phyloP scores from a whole-genome alignment of 495 filamentous ascomycete genomes.

The Staphylotrichum longicolle region DNA sequence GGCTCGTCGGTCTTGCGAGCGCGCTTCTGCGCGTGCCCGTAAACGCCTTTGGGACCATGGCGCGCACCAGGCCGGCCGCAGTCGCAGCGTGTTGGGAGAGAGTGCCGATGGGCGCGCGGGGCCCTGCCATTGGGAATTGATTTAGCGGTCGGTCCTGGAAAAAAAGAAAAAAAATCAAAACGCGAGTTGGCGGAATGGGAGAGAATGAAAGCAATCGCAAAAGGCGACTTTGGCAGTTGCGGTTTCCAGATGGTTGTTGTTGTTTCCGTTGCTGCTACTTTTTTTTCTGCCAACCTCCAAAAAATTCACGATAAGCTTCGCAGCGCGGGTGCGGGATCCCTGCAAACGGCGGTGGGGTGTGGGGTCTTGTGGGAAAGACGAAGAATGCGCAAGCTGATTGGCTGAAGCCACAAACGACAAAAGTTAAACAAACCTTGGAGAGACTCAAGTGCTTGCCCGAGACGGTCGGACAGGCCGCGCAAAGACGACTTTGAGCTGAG shows the following conservation, averaged over 20 bases:
- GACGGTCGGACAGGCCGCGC: conserved; percentile 7
- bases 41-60: conserved; percentile 23
- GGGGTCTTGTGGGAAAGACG: neutral
- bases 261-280: neutral
- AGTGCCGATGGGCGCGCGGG: conserved; percentile 35
- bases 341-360: conserved; percentile 8
- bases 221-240: neutral
- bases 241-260: neutral
- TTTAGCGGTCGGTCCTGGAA: conserved; percentile 15
- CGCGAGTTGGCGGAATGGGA: neutral
- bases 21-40: conserved; percentile 17
- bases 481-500: conserved; percentile 5
- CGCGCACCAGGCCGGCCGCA: conserved; percentile 30
- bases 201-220: conserved; percentile 1
- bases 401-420: neutral
- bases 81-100: conserved; percentile 33
- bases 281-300: conserved; percentile 5
- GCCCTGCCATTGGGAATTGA: conserved; percentile 33
- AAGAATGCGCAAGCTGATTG: neutral
- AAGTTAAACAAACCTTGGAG: neutral
- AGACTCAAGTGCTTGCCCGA: neutral
- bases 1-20: conserved; percentile 32
- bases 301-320: conserved; percentile 20
- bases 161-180: neutral
- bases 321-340: neutral